Base-by-base conservation (phyloP, 257 asterid genomes). In the Gardenia jasminoides region DNA sequence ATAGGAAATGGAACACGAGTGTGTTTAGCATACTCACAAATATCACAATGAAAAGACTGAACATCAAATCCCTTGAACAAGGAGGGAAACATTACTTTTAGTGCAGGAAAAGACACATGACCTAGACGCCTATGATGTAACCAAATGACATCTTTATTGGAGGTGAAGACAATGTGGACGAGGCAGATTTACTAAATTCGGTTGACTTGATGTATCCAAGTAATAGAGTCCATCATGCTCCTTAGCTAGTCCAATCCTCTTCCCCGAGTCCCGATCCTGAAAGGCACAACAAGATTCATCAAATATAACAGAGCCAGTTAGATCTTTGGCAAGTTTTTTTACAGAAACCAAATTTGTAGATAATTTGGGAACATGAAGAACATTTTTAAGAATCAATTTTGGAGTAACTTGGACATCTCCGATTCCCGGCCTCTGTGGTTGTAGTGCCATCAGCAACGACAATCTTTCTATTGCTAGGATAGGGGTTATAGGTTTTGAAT, bases 231-330 rank as follows among this genome's bases (percentile, higher is more conserved):
- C 46, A 39, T 52, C 16, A 1, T 8, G 61, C 26, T 79, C 67
- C 76, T 66, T 80, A 68, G 77, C 80, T 67, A 16, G 80, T 64
- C 76, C 76, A 81, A 81, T 76, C 61, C n/a, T 81, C 84, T 30
- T 68, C 78, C 44, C 61, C 68, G 22, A 52, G 17, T 20, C 76
- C 30, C 56, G 61, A 6, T 82, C 78, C 54, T 78, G 48, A 33
- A 82, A 75, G 39, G 20, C 46, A 70, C 78, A 67, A 15, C 43
- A 59, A 52, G 77, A 12, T 9, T 43, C 48, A 12, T 3, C 43
- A 56, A 73, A 78, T 36, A 43, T 24, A 15, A 31, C 80, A 33
- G 48, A 6, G 28, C 48, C 69, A 12, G 56, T 28, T 1, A 58
- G 59, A 52, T 52, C 22, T 13, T 16, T 16, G 4, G 59, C 54